phyloP scores from a whole-genome alignment of 192 early-diverging fungal genomes.

The Coemansia sp. region DNA sequence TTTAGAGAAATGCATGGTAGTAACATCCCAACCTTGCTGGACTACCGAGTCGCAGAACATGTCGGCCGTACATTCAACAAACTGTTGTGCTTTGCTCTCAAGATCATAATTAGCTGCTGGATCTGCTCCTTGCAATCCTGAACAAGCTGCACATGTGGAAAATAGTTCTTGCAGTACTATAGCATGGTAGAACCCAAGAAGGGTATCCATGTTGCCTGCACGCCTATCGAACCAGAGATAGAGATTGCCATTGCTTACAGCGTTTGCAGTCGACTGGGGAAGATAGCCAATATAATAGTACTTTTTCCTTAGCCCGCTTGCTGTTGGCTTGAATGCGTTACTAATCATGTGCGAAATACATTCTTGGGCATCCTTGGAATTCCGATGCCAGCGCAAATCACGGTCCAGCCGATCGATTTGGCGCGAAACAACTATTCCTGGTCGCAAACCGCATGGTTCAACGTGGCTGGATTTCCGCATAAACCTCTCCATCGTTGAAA shows the following conservation, averaged over 20 bases:
- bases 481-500: conserved; percentile 32
- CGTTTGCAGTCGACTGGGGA: not conserved
- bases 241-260: conserved; percentile 10
- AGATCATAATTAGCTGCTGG: not conserved
- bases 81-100: not conserved
- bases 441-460: conserved; percentile 4
- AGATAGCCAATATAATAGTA: conserved; percentile 41
- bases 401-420: conserved; percentile 9
- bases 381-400: conserved; percentile 1
- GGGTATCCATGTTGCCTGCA: conserved; percentile 22
- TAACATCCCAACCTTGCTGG: conserved; percentile 35
- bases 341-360: conserved; percentile 20
- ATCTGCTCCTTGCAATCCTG: not conserved
- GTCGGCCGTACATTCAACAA: conserved; percentile 5
- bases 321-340: conserved; percentile 18
- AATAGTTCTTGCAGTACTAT: conserved; percentile 7
- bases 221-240: conserved; percentile 30
- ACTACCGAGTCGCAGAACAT: conserved; percentile 11
- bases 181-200: conserved; percentile 37
- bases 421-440: conserved; percentile 28
- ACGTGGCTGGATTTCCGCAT: conserved; percentile 31
- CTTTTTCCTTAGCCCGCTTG: not conserved
- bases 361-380: not conserved
- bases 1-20: conserved; percentile 34
- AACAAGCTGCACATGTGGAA: not conserved